Base-by-base conservation (phyloP, 2,329 filamentous ascomycete genomes). In the Davidsoniella australis region DNA sequence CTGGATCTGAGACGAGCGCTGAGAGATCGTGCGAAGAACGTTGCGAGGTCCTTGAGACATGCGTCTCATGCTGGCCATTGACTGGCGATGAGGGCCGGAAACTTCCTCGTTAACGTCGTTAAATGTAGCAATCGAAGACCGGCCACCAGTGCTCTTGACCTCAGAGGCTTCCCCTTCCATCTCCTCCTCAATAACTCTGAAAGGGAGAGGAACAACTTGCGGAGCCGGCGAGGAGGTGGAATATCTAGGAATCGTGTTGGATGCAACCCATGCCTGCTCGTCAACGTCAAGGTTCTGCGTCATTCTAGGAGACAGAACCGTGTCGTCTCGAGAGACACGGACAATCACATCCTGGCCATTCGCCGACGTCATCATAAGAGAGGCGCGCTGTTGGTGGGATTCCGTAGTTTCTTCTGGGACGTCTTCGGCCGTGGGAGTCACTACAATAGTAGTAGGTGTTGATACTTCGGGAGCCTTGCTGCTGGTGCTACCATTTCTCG, bases 91-190 rank as follows among this genome's bases (percentile, higher is more conserved):
- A 23, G 48, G 39, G 23, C 26, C 18, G 16, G 57, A 18, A 63
- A 61, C 47, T 60, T 63, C 55, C 41, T 55, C 45, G 49, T 56
- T 43, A 54, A 59, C 70, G 9, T 70, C 70, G 24, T 78, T 71
- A 57, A 81, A 72, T 0, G 82, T 82, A 2, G 80, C 84, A 17
- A 84, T 68, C 1, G 83, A 84, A 2, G 80, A 85, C 24, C 70
- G 64, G 17, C 72, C 70, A 14, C 69, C 68, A 5, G 72, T 66
- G 2, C 60, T 58, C 10, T 54, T 38, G 20, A 41, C 33, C 14
- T 52, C 53, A 2, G 29, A 23, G 7, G 45, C 48, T 2, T 17
- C 44, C 5, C 64, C 60, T 4, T 68, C 29, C 8, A 33, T 33
- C 9, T 33, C 64, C 10, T 67, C 63, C 17, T 62, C 61, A 0